These are phyloP conservation scores for Oropetium thomaeum DNA, from an alignment of 176 grass and related monocot species.

Conservation along the genomic window DNA sequence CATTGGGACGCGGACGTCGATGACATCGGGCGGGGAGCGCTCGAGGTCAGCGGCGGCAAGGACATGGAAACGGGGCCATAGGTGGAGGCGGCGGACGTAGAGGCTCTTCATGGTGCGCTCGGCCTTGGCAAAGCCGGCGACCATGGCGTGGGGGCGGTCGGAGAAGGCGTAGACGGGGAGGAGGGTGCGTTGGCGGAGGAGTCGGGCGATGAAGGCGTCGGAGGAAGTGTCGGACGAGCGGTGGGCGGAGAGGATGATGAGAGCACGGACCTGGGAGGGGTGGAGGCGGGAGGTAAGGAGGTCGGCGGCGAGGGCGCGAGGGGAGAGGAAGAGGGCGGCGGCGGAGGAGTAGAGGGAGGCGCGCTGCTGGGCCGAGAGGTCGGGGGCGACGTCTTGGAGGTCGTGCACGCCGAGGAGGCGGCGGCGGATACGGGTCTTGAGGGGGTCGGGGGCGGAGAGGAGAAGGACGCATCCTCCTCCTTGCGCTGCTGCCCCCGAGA, in stretches of 20 bases:
- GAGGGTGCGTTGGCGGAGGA: conserved; percentile 57
- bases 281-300: conserved; percentile 76
- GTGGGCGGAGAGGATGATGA: conserved; percentile 66
- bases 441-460: conserved; percentile 66
- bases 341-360: conserved; percentile 66
- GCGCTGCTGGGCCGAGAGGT: conserved; percentile 69
- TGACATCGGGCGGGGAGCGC: conserved; percentile 67
- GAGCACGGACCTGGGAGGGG: conserved; percentile 50
- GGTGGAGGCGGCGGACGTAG: conserved; percentile 78
- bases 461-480: conserved; percentile 54
- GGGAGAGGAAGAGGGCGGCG: conserved; percentile 65
- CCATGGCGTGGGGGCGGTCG: conserved; percentile 79
- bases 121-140: conserved; percentile 88
- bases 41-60: conserved; percentile 73
- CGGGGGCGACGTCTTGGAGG: conserved; percentile 48
- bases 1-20: conserved; percentile 85
- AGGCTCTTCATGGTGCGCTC: conserved; percentile 88
- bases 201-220: conserved; percentile 75
- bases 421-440: conserved; percentile 49
- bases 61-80: conserved; percentile 96
- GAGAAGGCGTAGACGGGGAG: conserved; percentile 74
- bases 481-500: not conserved
- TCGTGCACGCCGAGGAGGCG: conserved; percentile 36
- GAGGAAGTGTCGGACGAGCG: conserved; percentile 75
- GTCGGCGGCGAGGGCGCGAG: conserved; percentile 80